phyloP scores from a whole-genome alignment of 805 yeast species.

The Candida peoriensis region DNA sequence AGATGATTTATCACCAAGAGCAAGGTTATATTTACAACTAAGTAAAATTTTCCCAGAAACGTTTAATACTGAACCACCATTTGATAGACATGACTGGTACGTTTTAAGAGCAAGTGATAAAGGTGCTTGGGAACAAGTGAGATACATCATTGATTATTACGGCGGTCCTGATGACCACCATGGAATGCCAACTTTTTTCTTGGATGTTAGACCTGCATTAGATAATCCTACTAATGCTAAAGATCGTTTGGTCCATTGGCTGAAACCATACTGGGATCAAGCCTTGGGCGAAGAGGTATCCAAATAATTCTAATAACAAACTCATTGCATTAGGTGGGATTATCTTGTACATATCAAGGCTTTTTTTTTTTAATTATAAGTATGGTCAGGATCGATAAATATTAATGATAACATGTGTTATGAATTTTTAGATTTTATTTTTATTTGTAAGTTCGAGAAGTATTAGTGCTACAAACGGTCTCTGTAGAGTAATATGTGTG shows the following conservation, averaged over 20 bases:
- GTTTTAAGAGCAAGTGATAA: constrained; percentile 60
- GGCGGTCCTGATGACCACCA: constrained; percentile 90
- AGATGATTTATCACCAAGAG: constrained; percentile 80
- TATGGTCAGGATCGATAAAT: too few relatives aligned
- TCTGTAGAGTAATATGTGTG: too few relatives aligned
- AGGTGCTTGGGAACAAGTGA: constrained; percentile 59
- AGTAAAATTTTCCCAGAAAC: constrained; percentile 67
- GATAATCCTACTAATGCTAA: constrained; percentile 58
- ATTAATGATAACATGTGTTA: too few relatives aligned
- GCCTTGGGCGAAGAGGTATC: constrained; percentile 47
- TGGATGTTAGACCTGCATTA: constrained; percentile 94
- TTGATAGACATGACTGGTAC: constrained; percentile 99
- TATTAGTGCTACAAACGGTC: too few relatives aligned
- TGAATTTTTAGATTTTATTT: too few relatives aligned
- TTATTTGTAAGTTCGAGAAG: too few relatives aligned
- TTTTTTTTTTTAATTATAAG: too few relatives aligned
- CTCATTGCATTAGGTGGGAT: too few relatives aligned
- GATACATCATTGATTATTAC: constrained; percentile 94
- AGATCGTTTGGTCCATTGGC: constrained; percentile 70
- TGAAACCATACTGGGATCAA: constrained; percentile 58
- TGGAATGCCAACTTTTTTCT: constrained; percentile 85
- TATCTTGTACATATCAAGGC: too few relatives aligned
- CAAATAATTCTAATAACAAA: too few relatives aligned
- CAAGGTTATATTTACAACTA: constrained; percentile 58
- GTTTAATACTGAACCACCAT: constrained; percentile 80